These are phyloP conservation scores for Capsella rubella DNA, from an alignment of 441 rosid species.

Conservation along the genomic window DNA sequence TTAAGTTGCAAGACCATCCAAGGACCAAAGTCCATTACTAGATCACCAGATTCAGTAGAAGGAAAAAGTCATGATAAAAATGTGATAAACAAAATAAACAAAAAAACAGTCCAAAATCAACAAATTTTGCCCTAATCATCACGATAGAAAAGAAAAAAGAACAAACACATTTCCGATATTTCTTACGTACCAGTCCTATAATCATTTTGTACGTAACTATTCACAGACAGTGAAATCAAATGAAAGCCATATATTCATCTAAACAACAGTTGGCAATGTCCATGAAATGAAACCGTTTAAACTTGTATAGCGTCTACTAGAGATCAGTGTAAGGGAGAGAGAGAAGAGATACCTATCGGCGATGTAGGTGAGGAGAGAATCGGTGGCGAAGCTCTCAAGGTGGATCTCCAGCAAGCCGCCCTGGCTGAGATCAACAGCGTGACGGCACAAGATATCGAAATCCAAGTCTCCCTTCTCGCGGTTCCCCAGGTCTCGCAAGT, in stretches of 20 bases:
- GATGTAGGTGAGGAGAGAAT: conserved; percentile 53
- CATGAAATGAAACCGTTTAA: too few species aligned
- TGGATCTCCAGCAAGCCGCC: conserved; percentile 41
- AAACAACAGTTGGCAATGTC: too few species aligned
- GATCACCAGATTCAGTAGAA: background rate
- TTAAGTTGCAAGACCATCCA: background rate
- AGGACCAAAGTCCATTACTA: background rate
- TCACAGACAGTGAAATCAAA: too few species aligned
- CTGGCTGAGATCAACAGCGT: conserved; percentile 49
- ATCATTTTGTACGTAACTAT: background rate
- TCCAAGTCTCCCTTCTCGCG: background rate
- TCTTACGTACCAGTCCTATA: too few species aligned
- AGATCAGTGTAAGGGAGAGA: background rate
- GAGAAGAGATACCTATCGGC: conserved; percentile 44
- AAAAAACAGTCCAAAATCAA: background rate
- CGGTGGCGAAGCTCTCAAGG: conserved; percentile 45
- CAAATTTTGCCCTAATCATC: background rate
- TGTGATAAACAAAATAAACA: background rate
- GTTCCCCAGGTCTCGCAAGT: conserved; percentile 37
- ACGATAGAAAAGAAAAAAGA: too few species aligned
- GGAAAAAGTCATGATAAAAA: too few species aligned
- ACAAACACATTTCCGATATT: too few species aligned
- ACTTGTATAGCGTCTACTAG: too few species aligned
- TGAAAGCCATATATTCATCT: too few species aligned
- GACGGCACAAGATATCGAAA: conserved; percentile 34